Base-by-base conservation (phyloP, 768 basidiomycete genomes). In the Suillus subaureus region DNA sequence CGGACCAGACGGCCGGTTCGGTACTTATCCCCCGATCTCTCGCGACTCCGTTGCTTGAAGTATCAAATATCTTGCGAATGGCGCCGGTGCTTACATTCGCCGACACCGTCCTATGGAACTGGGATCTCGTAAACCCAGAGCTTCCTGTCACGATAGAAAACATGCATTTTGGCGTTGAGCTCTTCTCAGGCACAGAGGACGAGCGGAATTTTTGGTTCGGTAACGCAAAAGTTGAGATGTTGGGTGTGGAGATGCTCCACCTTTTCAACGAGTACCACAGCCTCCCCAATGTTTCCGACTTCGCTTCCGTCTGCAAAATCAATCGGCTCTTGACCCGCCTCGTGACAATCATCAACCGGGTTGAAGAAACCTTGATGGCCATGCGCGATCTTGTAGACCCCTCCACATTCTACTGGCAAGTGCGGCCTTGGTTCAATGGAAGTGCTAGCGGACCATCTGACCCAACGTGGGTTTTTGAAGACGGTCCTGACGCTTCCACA, bases 41-140 rank as follows among this genome's bases (percentile, higher is more conserved):
- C 47, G 85, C 93, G 1, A 77, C 92, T 28, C 96, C 97, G 0
- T 82, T 97, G 35, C 84, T 93, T 35, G 72, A 83, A 21, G 87
- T 97, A 56, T 97, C 94, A 16, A 83, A 83, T 12, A 77, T 84
- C 61, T 84, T 99, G 49, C 88, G 87, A 61, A 89, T 96, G n/a
- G 95, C 96, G 7, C 97, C 97, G 5, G 87, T 99, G 67, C 82
- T 98, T 69, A 99, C 96, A 0, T 99, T 95, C 74, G 93, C 96
- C 33, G 97, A 97, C 74, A 95, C 93, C 21, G 96, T 99, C 16
- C 84, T 99, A 1, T 99, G 94, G 94, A 97, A 98, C 74, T 91
- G 87, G 84, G 87, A 87, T 43, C 80, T 86, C 51, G 74, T 85
- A 63, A 81, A 90, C 71, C 81, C 89, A 28, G 75, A 77, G 26